Percentiles rank a stretch among this genome's conserved stretches.
Evolutionary conservation across 208 protist genomes (phyloP).

Genomic region (Sergeia podlipaevii): DNA sequence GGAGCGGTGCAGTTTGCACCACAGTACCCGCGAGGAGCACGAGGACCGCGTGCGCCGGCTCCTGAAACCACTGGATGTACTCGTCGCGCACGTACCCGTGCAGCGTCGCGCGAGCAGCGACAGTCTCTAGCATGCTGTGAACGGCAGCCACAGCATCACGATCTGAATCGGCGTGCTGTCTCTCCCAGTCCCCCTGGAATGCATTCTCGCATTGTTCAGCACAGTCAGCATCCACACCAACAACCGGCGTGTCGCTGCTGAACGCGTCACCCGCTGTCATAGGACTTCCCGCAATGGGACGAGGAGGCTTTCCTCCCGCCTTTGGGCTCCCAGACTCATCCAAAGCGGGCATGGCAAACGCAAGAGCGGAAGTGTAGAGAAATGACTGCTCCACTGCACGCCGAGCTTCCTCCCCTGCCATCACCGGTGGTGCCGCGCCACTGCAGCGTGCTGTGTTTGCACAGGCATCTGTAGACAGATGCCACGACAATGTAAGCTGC

Average conservation of each 20-base stretch:
- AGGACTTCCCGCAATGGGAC: slow-evolving; percentile 3
- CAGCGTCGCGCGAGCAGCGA: slow-evolving; percentile 12
- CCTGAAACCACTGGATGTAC: slow-evolving; percentile 52
- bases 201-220: neutral
- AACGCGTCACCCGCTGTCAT: neutral
- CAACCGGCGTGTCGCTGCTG: neutral
- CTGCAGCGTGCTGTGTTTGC: neutral
- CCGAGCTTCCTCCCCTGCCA: neutral
- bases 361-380: slow-evolving; percentile 6
- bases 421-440: neutral
- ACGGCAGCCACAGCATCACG: neutral
- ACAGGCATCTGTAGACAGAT: too few species aligned
- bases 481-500: slow-evolving; percentile 8
- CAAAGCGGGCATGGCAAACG: slow-evolving; percentile 12
- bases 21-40: slow-evolving; percentile 50
- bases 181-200: neutral
- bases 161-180: neutral
- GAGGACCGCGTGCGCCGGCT: slow-evolving; percentile 63
- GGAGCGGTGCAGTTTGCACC: slow-evolving; percentile 13
- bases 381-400: neutral
- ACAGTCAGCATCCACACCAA: neutral
- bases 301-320: too few species aligned
- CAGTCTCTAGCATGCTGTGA: neutral
- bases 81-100: slow-evolving; percentile 40
- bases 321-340: too few species aligned